phyloP scores from a whole-genome alignment of 805 yeast genomes.

The Candida silvatica region DNA sequence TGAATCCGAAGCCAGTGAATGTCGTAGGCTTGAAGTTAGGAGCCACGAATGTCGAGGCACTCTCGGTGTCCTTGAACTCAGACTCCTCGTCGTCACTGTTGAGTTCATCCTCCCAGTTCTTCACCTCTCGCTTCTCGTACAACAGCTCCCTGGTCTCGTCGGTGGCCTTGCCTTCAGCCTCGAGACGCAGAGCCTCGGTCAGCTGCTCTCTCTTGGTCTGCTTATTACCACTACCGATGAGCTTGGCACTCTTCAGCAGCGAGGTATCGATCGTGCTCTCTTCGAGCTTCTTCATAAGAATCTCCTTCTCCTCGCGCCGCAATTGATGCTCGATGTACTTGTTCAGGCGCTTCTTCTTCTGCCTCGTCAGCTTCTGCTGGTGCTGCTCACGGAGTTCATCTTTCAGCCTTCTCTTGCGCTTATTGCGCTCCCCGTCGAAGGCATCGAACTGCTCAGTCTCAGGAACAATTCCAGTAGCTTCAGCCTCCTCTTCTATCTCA shows the following conservation, averaged over 20 bases:
- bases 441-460: slow-evolving; percentile 41
- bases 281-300: slow-evolving; percentile 62
- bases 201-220: slow-evolving; percentile 60
- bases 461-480: slow-evolving; percentile 21
- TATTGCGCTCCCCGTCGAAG: slow-evolving; percentile 53
- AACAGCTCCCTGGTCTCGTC: slow-evolving; percentile 53
- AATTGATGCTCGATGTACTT: slow-evolving; percentile 89
- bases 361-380: slow-evolving; percentile 60
- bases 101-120: slow-evolving; percentile 43
- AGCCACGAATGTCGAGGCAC: slow-evolving; percentile 52
- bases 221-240: slow-evolving; percentile 59
- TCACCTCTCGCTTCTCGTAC: slow-evolving; percentile 60
- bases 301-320: slow-evolving; percentile 80
- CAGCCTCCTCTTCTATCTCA: neutral
- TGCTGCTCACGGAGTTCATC: slow-evolving; percentile 49
- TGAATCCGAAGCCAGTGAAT: slow-evolving; percentile 64
- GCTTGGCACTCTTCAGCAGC: slow-evolving; percentile 61
- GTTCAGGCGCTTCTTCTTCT: slow-evolving; percentile 73
- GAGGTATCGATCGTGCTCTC: slow-evolving; percentile 64
- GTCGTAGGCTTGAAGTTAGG: slow-evolving; percentile 27
- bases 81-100: slow-evolving; percentile 6
- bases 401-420: slow-evolving; percentile 56
- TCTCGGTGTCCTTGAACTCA: slow-evolving; percentile 25
- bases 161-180: slow-evolving; percentile 61
- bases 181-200: slow-evolving; percentile 67